phyloP scores from a whole-genome alignment of 2,329 filamentous ascomycete genomes.

The Neopestalotiopsis sp. region DNA sequence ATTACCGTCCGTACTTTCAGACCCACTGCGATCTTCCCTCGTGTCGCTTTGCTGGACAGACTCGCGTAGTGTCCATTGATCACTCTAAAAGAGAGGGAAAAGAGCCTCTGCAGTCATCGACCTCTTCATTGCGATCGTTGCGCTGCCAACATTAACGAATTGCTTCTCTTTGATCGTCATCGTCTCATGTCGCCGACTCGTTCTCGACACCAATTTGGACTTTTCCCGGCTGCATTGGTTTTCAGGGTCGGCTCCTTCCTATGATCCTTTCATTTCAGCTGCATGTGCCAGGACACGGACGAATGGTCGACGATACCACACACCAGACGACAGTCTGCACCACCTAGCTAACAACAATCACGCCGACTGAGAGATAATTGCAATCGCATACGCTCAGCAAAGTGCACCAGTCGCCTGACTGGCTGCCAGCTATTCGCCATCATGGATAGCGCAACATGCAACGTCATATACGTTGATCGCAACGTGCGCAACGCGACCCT shows the following conservation, averaged over 20 bases:
- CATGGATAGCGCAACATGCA: conserved; percentile 64
- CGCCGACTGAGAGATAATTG: conserved; percentile 21
- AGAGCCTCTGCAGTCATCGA: neutral
- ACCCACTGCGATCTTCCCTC: conserved; percentile 30
- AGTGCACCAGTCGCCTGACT: conserved; percentile 67
- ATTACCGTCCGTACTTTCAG: conserved; percentile 20
- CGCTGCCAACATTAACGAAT: neutral
- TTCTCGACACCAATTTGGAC: neutral
- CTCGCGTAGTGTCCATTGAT: conserved; percentile 18
- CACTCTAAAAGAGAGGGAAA: neutral
- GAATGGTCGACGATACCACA: conserved; percentile 3
- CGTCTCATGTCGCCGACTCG: conserved; percentile 7
- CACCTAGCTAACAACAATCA: neutral
- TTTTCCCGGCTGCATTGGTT: neutral
- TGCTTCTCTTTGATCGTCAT: neutral
- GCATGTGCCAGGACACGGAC: conserved; percentile 6
- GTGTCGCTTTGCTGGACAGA: conserved; percentile 25
- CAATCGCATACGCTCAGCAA: conserved; percentile 39
- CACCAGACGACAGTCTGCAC: conserved; percentile 12
- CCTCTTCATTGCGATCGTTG: neutral
- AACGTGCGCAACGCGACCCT: conserved; percentile 53
- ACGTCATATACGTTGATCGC: conserved; percentile 67
- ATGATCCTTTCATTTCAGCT: conserved; percentile 5
- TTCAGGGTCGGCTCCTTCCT: neutral
- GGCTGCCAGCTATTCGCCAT: conserved; percentile 59